Evolutionary conservation across 176 grass and related monocot genomes (phyloP), one percentile per base, ranked within the genome.

Genomic region (Tuctoria greenei): DNA sequence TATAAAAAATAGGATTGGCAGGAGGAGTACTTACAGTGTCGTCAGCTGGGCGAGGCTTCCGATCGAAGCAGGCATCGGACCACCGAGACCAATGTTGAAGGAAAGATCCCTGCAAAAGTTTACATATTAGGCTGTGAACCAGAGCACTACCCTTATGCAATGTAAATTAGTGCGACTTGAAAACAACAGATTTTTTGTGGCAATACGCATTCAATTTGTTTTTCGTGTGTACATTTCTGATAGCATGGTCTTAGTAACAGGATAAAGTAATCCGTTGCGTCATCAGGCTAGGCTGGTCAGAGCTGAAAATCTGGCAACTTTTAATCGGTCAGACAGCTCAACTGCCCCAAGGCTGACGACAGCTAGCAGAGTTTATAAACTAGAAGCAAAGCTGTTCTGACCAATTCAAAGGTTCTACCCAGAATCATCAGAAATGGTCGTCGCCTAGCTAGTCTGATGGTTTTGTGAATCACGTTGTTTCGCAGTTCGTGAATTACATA

Each of bases 101-200:
- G 87, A 89, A 66, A 89, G 18, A 64, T 89, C 87, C 67, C 87
- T 89, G 78, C 73, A 85, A 45, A 4, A 21, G 31, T 35, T n/a
- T n/a, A 6, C 12, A 35, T 9, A 55, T 40, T 12, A 47, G 47
- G 47, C 23, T 45, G 61, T 71, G 21, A 78, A 23, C 28, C 16
- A 75, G 8, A 25, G 46, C 24, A 34, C n/a, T n/a, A n/a, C 37
- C 24, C 5, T 64, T 8, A 7, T 40, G 31, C 10, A 77, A 86
- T 55, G 44, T 47, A 67, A 20, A 51, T 40, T 9, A 50, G 8
- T 11, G 14, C 10, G 21, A 5, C 0, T 17, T 41, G 3, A 31
- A 31, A 31, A 31, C 31, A 17, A 77, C 17, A n/a, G 18, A n/a
- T n/a, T 2, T 21, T 54, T 39, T 72, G 8, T 56, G 49, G 10